Percentiles rank a stretch among this genome's conserved stretches.
These are phyloP conservation scores for Sclerotinia subarctica DNA, from an alignment of 2,329 filamentous ascomycete genomes.

Conservation along the genomic window DNA sequence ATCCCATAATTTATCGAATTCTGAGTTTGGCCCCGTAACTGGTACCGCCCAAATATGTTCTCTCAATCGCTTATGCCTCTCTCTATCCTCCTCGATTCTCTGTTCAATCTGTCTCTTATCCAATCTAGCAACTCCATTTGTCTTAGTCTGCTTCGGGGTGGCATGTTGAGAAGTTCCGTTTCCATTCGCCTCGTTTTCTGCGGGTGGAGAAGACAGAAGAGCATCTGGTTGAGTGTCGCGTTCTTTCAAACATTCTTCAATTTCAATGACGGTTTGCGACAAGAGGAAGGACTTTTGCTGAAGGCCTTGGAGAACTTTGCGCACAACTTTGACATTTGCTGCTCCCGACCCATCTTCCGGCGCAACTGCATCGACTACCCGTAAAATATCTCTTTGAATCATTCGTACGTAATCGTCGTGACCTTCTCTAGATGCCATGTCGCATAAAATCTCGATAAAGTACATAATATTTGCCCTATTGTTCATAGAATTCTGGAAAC, in stretches of 20 bases:
- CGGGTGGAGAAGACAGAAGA: slow-evolving; percentile 15
- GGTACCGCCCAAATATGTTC: slow-evolving; percentile 93
- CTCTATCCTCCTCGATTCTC: slow-evolving; percentile 92
- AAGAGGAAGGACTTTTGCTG: slow-evolving; percentile 70
- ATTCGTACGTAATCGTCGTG: slow-evolving; percentile 83
- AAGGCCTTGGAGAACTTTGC: slow-evolving; percentile 70
- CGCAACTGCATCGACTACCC: slow-evolving; percentile 88
- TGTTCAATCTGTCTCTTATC: slow-evolving; percentile 92
- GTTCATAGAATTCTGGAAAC: slow-evolving; percentile 81
- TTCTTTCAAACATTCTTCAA: slow-evolving; percentile 79
- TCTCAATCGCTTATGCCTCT: slow-evolving; percentile 85
- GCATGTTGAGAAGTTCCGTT: slow-evolving; percentile 25
- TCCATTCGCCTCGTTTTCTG: slow-evolving; percentile 28
- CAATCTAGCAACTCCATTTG: slow-evolving; percentile 43
- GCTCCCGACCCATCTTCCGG: slow-evolving; percentile 83
- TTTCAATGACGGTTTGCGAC: slow-evolving; percentile 70
- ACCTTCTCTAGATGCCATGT: slow-evolving; percentile 58
- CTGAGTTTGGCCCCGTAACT: slow-evolving; percentile 47
- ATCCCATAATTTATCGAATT: slow-evolving; percentile 81
- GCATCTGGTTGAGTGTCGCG: slow-evolving; percentile 43
- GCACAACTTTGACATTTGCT: slow-evolving; percentile 89
- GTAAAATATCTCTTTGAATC: slow-evolving; percentile 89
- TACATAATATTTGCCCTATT: slow-evolving; percentile 98
- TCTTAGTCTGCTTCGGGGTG: slow-evolving; percentile 14
- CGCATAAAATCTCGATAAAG: slow-evolving; percentile 93